These are phyloP conservation scores for Globisporangium cystogenes DNA, from an alignment of 352 stramenopile genomes.

Conservation along the genomic window DNA sequence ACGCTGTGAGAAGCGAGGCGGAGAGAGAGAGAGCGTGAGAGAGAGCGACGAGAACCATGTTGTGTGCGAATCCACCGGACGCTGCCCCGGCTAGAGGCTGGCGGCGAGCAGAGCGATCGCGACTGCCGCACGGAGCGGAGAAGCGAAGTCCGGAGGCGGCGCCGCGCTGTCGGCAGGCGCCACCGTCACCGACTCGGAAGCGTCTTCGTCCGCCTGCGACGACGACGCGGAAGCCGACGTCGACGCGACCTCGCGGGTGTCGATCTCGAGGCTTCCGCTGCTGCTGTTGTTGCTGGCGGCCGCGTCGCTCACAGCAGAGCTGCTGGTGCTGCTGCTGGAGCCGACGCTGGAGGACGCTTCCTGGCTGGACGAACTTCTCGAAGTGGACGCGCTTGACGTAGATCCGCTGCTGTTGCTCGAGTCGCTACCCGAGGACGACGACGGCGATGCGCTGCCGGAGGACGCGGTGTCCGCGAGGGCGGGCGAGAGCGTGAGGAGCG, in stretches of 20 bases:
- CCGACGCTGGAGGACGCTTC: too few species aligned
- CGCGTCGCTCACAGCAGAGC: not conserved
- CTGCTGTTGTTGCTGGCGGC: slow-evolving; percentile 1
- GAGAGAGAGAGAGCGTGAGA: not conserved
- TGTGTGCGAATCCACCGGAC: not conserved
- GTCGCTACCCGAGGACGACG: slow-evolving; percentile 7
- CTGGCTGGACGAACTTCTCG: not conserved
- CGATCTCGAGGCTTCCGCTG: slow-evolving; percentile 4
- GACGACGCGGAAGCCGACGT: slow-evolving; percentile 10
- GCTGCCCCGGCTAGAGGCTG: not conserved
- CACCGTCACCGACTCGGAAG: not conserved
- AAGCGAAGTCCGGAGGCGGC: not conserved
- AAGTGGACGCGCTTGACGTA: not conserved
- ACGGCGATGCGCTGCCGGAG: slow-evolving; percentile 14
- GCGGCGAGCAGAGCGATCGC: not conserved
- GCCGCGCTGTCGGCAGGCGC: slow-evolving; percentile 2
- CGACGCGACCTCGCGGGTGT: slow-evolving; percentile 9
- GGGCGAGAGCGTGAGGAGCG: slow-evolving; percentile 9
- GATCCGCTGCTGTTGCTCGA: not conserved
- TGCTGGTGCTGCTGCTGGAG: not conserved
- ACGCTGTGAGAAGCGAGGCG: not conserved
- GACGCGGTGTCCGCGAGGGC: slow-evolving; percentile 16
- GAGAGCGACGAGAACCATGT: not conserved
- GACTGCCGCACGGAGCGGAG: not conserved
- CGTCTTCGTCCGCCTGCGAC: not conserved